Percentiles rank a stretch among this genome's conserved stretches.
Conservation (phyloP, 768 basidiomycete genomes). For the Tricholoma matsutake region DNA sequence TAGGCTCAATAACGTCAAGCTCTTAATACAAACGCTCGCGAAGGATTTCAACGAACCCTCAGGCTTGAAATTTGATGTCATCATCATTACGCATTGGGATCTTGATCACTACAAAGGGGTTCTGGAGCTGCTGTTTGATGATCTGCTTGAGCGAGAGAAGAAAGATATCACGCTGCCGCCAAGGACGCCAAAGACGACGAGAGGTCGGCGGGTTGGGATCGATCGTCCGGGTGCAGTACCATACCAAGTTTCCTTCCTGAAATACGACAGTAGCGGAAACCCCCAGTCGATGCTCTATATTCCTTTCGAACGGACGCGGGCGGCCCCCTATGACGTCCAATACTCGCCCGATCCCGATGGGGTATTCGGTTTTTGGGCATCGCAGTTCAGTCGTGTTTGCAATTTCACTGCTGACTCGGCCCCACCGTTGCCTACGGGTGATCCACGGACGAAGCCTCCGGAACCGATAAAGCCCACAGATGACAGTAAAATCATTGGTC, state of each 20-base stretch:
- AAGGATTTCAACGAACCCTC: background rate
- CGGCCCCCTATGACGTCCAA: background rate
- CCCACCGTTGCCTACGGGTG: too few relatives aligned
- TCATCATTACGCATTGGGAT: background rate
- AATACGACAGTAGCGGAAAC: background rate
- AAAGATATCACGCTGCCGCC: too few relatives aligned
- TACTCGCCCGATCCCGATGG: background rate
- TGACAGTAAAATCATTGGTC: too few relatives aligned
- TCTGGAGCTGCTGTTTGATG: background rate
- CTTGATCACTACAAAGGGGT: background rate
- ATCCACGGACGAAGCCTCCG: too few relatives aligned
- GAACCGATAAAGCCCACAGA: too few relatives aligned
- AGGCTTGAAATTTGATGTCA: background rate
- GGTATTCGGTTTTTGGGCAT: background rate
- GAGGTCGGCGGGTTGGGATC: too few relatives aligned
- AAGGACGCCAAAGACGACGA: too few relatives aligned
- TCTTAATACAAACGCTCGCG: background rate
- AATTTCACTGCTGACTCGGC: too few relatives aligned
- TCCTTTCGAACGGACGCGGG: background rate
- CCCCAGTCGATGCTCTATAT: background rate
- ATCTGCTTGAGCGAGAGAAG: background rate
- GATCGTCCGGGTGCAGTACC: too few relatives aligned
- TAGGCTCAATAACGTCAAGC: background rate
- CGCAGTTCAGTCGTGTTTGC: background rate
- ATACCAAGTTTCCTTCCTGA: background rate